Evolutionary conservation across 345 rosid species (phyloP).

Genomic region (Lumnitzera littorea): DNA sequence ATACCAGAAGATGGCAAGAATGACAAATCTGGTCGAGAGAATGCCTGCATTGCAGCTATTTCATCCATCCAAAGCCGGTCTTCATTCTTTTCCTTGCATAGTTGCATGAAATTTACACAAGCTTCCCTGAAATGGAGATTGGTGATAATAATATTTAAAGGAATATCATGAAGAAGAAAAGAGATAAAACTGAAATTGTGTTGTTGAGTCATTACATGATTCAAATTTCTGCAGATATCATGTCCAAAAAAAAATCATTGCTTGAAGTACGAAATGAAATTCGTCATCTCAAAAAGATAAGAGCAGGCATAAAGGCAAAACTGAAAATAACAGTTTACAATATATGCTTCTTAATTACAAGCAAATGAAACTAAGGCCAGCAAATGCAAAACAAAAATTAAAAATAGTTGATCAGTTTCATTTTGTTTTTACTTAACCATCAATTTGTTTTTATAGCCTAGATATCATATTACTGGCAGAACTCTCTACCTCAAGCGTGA

Average conservation of each 20-base stretch:
- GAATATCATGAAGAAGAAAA: too few species aligned
- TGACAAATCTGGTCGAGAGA: conserved; percentile 60
- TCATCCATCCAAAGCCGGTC: conserved; percentile 94
- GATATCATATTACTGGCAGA: neutral
- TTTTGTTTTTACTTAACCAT: neutral
- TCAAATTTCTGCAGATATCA: too few species aligned
- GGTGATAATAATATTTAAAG: neutral
- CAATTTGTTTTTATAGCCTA: too few species aligned
- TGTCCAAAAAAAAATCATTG: too few species aligned
- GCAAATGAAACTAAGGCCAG: too few species aligned
- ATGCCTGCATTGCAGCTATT: conserved; percentile 87
- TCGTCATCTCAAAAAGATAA: too few species aligned
- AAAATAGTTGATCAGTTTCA: neutral
- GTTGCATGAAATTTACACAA: conserved; percentile 71
- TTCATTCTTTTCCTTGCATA: conserved; percentile 94
- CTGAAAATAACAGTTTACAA: too few species aligned
- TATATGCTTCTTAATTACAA: too few species aligned
- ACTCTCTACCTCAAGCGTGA: conserved; percentile 63
- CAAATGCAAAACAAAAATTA: neutral
- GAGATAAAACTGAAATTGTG: too few species aligned
- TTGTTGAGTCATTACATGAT: too few species aligned
- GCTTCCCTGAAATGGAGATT: conserved; percentile 59
- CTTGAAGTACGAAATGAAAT: too few species aligned
- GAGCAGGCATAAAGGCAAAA: too few species aligned
- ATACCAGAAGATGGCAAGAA: conserved; percentile 77